phyloP scores from a whole-genome alignment of 768 basidiomycete genomes.

The Termitomyces sp. region DNA sequence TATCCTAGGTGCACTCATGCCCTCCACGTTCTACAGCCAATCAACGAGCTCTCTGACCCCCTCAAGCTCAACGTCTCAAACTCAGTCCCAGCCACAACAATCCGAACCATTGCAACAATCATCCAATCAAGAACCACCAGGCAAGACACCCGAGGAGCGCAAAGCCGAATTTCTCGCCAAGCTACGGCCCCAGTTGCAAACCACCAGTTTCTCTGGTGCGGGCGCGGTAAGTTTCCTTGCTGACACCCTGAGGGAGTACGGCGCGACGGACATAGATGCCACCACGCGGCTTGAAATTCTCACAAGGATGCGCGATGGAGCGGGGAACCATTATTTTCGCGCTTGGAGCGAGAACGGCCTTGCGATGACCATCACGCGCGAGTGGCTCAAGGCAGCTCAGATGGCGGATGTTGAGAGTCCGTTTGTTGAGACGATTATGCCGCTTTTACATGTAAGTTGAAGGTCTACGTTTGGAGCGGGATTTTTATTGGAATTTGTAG shows the following conservation, averaged over 20 bases:
- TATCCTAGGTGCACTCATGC: conserved; percentile 31
- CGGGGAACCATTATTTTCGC: conserved; percentile 82
- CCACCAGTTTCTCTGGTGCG: conserved; percentile 61
- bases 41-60: not conserved
- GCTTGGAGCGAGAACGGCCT: conserved; percentile 76
- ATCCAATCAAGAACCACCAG: conserved; percentile 18
- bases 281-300: conserved; percentile 68
- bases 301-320: conserved; percentile 76
- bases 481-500: conserved; percentile 27
- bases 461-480: not conserved
- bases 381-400: conserved; percentile 75
- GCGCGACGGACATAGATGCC: conserved; percentile 59
- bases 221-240: conserved; percentile 63
- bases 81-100: conserved; percentile 13
- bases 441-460: conserved; percentile 73
- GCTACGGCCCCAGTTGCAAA: conserved; percentile 52
- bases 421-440: conserved; percentile 77
- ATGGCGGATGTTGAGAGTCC: conserved; percentile 47
- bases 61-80: conserved; percentile 1
- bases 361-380: conserved; percentile 75
- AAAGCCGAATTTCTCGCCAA: conserved; percentile 47
- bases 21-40: conserved; percentile 25
- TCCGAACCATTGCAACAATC: not conserved
- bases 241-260: conserved; percentile 51
- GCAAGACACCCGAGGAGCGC: conserved; percentile 42